Base-by-base conservation (phyloP, 768 basidiomycete genomes). In the Boletales sp. region DNA sequence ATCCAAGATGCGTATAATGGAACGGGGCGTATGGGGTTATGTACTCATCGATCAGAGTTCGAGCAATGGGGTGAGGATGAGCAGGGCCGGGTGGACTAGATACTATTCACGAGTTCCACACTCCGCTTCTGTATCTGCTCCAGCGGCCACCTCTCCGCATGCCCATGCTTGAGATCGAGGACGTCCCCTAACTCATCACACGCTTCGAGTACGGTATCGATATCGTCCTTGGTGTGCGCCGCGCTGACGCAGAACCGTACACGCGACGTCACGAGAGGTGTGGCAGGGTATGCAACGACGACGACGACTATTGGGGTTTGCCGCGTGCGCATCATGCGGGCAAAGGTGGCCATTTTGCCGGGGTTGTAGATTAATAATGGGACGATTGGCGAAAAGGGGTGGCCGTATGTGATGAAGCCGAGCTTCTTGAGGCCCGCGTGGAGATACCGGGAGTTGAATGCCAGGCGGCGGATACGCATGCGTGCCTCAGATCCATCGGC, bases 351-450 rank as follows among this genome's bases (percentile, higher is more conserved):
- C 91, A 97, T 92, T 74, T 97, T 97, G 45, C 89, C 94, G 0
- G 90, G 90, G 66, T 91, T 83, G 79, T 92, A 98, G 30, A 98
- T 71, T 44, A 99, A 75, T 40, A 98, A 74, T 0, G 97, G 95
- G 4, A 98, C 87, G 59, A 99, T 90, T 2, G 97, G 95, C 24
- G 91, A 93, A 57, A 91, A 84, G 32, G 84, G 80, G 68, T 90
- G 84, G 0, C 95, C 95, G 61, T 94, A 97, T 7, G 90, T 90
- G 74, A 99, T 95, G 77, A 99, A 99, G 0, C 97, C 97, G 31
- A 99, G 82, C 62, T 91, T 94, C 59, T 80, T 75, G 48, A 99
- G 77, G 2, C 84, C 95, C 6, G 79, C 79, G 55, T 88, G 86
- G 43, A 99, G 84, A 72, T 98, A 99, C 18, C 93, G 83, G 15